Base-by-base conservation (phyloP, 1,284 basidiomycete species). In the Cutaneotrichosporon arboriforme region DNA sequence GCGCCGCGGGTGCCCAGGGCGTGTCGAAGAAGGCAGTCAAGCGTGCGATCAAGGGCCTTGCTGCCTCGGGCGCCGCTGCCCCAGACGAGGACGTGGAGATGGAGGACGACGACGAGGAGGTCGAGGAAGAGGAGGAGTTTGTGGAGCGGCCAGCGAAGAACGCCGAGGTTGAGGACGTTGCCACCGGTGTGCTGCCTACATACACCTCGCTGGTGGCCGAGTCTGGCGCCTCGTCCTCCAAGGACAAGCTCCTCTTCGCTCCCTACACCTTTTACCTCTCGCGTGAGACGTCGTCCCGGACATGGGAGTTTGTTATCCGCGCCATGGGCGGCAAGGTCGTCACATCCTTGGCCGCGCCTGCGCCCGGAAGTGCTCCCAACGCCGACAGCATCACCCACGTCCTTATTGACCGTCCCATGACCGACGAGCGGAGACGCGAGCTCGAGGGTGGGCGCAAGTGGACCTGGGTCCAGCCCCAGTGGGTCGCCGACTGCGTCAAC, bases 401-500 rank as follows among this genome's bases (percentile, higher is more conserved):
- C 61, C 85, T 99, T 61, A 86, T 97, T 63, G 96, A 99, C 75
- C 83, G 96, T 53, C 96, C 96, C 1, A 73, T 80, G 78, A 67
- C 79, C 65, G 59, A 58, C 20, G 66, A 67, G 67, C 79, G 81
- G 3, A 70, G 79, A 45, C 82, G 81, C 52, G 82, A 86, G 64
- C 79, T 81, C 59, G 82, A 85, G 64, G 79, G 81, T 44, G 79
- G 84, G 26, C 74, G 80, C 48, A 83, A 84, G 69, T 81, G 93
- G 64, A 90, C 89, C 64, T 90, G 88, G 75, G 82, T 98, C 9
- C 96, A 98, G 75, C 96, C 96, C 15, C 96, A 98, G 75, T 98
- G 96, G 94, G 83, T 97, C 23, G 88, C 93, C 34, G 96, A 99
- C 75, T 96, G 88, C 69, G 85, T 96, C 68, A 98, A 98, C 73